Conservation (phyloP, 495 filamentous ascomycete species). For the Oleoguttula mirabilis region DNA sequence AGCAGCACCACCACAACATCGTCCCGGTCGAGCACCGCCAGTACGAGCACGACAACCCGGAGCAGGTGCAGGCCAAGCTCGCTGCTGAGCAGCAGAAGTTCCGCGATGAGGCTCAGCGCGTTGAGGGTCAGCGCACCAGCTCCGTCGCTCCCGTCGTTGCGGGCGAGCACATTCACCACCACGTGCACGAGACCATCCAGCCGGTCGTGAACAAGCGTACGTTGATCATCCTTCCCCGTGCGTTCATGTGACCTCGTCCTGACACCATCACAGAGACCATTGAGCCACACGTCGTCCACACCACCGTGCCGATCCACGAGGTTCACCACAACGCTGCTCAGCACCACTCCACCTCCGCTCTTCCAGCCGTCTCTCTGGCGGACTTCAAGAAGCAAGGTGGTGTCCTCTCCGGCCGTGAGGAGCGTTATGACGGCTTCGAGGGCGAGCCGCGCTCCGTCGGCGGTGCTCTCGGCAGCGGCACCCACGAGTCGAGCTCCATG, state of each 20-base stretch:
- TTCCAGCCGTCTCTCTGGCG: constrained; percentile 48
- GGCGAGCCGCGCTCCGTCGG: constrained; percentile 43
- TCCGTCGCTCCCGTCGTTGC: constrained; percentile 36
- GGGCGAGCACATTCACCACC: constrained; percentile 53
- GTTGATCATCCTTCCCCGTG: constrained; percentile 1
- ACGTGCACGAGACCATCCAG: constrained; percentile 50
- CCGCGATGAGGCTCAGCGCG: constrained; percentile 35
- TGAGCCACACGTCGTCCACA: constrained; percentile 53
- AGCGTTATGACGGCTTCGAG: constrained; percentile 43
- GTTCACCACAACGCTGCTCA: constrained; percentile 42
- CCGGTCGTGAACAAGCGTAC: constrained; percentile 47
- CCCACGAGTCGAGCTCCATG: not conserved
- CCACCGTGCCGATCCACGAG: constrained; percentile 56
- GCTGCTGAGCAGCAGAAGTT: constrained; percentile 40
- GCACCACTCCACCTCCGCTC: constrained; percentile 42
- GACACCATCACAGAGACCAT: constrained; percentile 37
- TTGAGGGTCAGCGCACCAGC: constrained; percentile 38
- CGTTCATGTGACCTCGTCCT: not conserved
- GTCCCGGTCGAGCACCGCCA: constrained; percentile 43
- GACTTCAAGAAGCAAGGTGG: constrained; percentile 50
- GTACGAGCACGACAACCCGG: constrained; percentile 42
- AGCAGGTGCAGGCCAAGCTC: constrained; percentile 33
- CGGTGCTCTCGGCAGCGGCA: constrained; percentile 21
- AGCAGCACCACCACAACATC: constrained; percentile 32
- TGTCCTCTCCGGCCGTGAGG: constrained; percentile 40